A percentile compares a stretch with the other conserved stretches of the same genome.
These are phyloP conservation scores for Helenozyma rhizophorensis DNA, from an alignment of 805 yeast genomes.

Conservation along the genomic window DNA sequence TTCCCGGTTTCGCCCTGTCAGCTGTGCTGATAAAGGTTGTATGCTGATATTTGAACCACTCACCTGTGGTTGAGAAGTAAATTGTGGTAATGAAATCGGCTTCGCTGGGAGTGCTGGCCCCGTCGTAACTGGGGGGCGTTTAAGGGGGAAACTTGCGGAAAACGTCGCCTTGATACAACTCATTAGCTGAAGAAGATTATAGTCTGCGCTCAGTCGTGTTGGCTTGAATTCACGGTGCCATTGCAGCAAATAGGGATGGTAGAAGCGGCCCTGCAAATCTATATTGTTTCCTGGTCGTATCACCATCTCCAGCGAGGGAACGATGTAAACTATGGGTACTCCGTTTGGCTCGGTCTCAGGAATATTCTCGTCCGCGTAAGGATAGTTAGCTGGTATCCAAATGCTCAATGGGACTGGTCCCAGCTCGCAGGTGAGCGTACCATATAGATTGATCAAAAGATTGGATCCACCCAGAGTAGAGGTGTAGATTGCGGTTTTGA, in stretches of 20 bases:
- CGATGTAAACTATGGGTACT: slow-evolving; percentile 64
- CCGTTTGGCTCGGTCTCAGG: slow-evolving; percentile 18
- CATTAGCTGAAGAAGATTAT: slow-evolving; percentile 29
- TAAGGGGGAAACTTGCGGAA: slow-evolving; percentile 23
- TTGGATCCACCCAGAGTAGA: slow-evolving; percentile 55
- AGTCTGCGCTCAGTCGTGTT: slow-evolving; percentile 9
- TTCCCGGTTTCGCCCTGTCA: too few species aligned
- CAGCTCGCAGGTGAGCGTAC: slow-evolving; percentile 37
- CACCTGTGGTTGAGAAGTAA: too few species aligned
- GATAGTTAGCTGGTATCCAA: slow-evolving; percentile 77
- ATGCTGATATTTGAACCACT: too few species aligned
- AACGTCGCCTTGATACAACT: slow-evolving; percentile 31
- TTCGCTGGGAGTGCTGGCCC: slow-evolving; percentile 23
- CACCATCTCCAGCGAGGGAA: slow-evolving; percentile 44
- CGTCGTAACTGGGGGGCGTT: slow-evolving; percentile 31
- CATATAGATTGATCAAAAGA: slow-evolving; percentile 61
- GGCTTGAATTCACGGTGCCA: slow-evolving; percentile 40
- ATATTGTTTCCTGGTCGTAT: slow-evolving; percentile 60
- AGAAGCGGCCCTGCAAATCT: slow-evolving; percentile 67
- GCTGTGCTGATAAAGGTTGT: too few species aligned
- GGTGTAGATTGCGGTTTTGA: slow-evolving; percentile 57
- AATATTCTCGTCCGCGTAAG: slow-evolving; percentile 26
- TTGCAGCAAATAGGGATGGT: slow-evolving; percentile 59
- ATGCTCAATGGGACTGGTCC: slow-evolving; percentile 50
- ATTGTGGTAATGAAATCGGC: not conserved